Base-by-base conservation (phyloP, 1,284 basidiomycete species). In the Inonotus hispidus region DNA sequence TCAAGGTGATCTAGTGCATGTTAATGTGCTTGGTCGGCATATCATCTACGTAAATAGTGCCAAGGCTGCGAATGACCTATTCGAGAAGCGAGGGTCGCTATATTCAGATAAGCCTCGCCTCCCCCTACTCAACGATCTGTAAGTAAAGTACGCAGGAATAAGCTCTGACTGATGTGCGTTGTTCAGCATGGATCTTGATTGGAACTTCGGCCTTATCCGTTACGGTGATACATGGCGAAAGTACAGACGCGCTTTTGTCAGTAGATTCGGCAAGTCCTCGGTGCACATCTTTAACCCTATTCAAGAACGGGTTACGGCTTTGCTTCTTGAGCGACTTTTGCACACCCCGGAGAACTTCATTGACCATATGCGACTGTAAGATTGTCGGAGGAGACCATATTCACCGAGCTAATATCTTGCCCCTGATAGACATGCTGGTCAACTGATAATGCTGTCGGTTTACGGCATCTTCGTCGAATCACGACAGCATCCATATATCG, bases 221-320 rank as follows among this genome's bases (percentile, higher is more conserved):
- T 71, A 72, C 43, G 68, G 68, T n/a, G 60, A 67, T 13, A 37
- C 52, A n/a, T 71, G 71, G 71, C 60, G 69, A 43, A 53, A 49
- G 25, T 63, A 69, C 45, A 64, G 69, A 19, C 67, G 66, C 56
- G 41, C 66, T 10, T 68, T 71, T 39, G 66, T 70, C 27, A 63
- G 68, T 39, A 64, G 64, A 39, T 71, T 72, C 53, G 63, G 66
- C 38, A 59, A 63, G 13, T 56, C 21, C 7, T 64, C 66, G 1
- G 52, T 59, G 11, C 37, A 46, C 39, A 55, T 60, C 27, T 71
- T 67, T 60, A 61, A 61, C 11, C 67, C 68, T 3, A 50, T 63
- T 14, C 67, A 71, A 37, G 41, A 64, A 13, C 66, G 65, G 52
- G 65, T 61, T 19, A 58, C 67, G 8, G 64, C 62, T 25, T 43